Conservation (phyloP, 352 stramenopile genomes). For the Globisporangium mamillatum region DNA sequence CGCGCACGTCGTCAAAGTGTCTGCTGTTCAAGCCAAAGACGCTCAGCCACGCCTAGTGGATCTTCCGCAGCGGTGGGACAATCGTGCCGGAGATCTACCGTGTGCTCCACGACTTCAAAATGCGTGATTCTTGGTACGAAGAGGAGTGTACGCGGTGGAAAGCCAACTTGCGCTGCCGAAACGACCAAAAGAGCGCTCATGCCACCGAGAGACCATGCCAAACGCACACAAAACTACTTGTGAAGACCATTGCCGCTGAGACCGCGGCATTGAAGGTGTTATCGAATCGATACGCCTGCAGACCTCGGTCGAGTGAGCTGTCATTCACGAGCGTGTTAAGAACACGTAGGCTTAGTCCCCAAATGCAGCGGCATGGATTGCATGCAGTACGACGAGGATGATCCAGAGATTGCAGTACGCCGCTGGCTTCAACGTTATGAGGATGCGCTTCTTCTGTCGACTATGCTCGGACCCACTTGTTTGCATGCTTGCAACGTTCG, state of each 20-base stretch:
- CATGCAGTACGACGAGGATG: conserved; percentile 1
- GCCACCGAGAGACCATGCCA: background rate
- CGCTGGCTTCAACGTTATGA: background rate
- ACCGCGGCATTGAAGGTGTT: background rate
- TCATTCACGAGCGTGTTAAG: background rate
- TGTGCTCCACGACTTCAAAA: background rate
- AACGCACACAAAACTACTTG: background rate
- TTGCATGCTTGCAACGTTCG: background rate
- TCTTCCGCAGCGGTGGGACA: background rate
- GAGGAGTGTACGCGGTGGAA: background rate
- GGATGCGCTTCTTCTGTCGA: background rate
- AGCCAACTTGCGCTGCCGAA: background rate
- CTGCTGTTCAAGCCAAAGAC: conserved; percentile 6
- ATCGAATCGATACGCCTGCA: background rate
- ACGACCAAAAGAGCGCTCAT: background rate
- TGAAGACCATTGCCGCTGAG: background rate
- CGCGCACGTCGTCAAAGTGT: conserved; percentile 1
- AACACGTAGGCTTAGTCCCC: background rate
- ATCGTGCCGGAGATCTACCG: background rate
- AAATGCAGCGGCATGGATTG: background rate
- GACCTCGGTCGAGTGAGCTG: background rate
- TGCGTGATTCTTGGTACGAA: background rate
- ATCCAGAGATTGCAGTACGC: conserved; percentile 5
- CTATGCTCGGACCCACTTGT: background rate
- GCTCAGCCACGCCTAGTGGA: background rate